These are phyloP conservation scores for Coniochaeta sp. DNA, from an alignment of 2,329 filamentous ascomycete genomes.

Conservation along the genomic window DNA sequence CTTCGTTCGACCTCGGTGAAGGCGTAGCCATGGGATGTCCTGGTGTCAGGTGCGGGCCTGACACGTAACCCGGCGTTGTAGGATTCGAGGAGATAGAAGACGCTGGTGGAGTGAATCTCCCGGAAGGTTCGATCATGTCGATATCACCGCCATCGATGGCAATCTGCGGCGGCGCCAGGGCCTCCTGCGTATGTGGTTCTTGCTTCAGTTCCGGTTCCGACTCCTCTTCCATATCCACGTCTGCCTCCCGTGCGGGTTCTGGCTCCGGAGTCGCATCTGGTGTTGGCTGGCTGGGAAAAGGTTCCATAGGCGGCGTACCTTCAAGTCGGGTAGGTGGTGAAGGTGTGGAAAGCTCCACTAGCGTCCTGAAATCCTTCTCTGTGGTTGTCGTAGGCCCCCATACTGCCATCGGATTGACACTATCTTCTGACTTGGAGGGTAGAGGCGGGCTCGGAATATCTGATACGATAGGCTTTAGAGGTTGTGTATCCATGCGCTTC, in stretches of 20 bases:
- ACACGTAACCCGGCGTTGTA: neutral
- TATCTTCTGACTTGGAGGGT: conserved; percentile 18
- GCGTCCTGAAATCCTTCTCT: conserved; percentile 23
- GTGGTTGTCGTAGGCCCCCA: conserved; percentile 34
- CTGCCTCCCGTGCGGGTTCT: neutral
- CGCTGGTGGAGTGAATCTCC: neutral
- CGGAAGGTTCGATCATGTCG: neutral
- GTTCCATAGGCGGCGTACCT: neutral
- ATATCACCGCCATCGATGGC: neutral
- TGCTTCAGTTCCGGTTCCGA: neutral
- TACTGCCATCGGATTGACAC: conserved; percentile 46
- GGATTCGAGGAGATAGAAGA: neutral
- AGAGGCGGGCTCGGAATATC: conserved; percentile 15
- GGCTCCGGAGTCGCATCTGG: conserved; percentile 1
- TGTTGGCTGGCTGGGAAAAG: conserved; percentile 7
- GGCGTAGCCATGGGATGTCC: conserved; percentile 20
- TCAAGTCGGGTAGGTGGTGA: conserved; percentile 12
- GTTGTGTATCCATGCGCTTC: conserved; percentile 16
- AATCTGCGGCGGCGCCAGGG: neutral
- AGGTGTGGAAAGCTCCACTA: conserved; percentile 24
- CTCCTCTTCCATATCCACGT: neutral
- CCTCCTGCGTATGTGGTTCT: neutral
- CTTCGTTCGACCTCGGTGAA: conserved; percentile 28
- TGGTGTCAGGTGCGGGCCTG: neutral
- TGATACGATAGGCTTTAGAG: conserved; percentile 14